Base-by-base conservation (phyloP, 1,284 basidiomycete genomes). In the Macrocybe sp. region DNA sequence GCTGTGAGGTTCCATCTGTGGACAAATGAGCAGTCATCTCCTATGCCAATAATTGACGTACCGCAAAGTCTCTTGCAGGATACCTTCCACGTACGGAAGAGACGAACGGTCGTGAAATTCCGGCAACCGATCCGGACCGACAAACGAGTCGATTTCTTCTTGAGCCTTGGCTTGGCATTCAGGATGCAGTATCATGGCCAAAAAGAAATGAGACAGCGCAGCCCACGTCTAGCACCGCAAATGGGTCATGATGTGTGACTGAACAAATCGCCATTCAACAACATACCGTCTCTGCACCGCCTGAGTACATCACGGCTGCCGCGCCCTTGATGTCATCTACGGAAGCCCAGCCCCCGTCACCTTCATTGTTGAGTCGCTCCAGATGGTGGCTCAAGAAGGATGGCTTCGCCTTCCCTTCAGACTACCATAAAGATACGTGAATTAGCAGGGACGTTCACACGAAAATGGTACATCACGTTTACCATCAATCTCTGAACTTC, bases 141-240 rank as follows among this genome's bases (percentile, higher is more conserved):
- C 53, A 28, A 75, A 68, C 1, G 53, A 30, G 46, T 78, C 75
- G 10, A 79, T 54, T 51, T 79, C 76, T 4, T 55, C 60, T 55
- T 76, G 76, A 1, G 73, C 76, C 38, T 63, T 66, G 33, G 50
- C 48, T 44, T 75, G 68, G 5, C 70, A 65, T 10, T 70, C 62
- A 0, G 76, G 77, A 55, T 74, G 56, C 37, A 67, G 50, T 12
- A 70, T 59, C 73, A 79, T 75, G 7, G 70, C 69, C 35, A 65
- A 59, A 35, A 69, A 52, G 54, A 69, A 69, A 47, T 62, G 31
- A 3, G 53, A 51, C 37, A 57, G 34, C 7, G 54, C 48, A 9
- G 53, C 28, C 38, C 46, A 50, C 7, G 52, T 52, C 55, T 56
- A 29, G 16, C 4, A 22, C 22, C 22, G 41, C 6, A 8, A 32